Evolutionary conservation across 2,329 filamentous ascomycete species (phyloP).

Genomic region (Talaromyces sp.): DNA sequence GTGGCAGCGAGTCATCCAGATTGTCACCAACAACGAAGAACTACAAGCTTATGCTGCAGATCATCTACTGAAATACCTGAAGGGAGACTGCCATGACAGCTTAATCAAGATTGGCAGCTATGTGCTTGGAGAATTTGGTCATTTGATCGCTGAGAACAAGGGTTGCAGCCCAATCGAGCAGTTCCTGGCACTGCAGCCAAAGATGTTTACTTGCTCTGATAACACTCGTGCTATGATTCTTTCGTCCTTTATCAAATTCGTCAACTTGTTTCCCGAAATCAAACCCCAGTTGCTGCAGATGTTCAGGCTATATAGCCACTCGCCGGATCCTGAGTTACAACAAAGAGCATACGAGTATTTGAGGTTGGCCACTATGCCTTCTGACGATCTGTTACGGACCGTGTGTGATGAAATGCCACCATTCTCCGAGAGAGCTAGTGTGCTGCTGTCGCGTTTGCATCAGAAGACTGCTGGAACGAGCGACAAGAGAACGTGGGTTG

Average conservation of each 20-base stretch:
- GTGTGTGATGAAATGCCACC: slow-evolving; percentile 99
- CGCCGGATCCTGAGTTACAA: slow-evolving; percentile 89
- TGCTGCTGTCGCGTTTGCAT: slow-evolving; percentile 84
- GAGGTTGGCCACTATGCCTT: slow-evolving; percentile 75
- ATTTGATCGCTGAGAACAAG: slow-evolving; percentile 86
- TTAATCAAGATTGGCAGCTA: slow-evolving; percentile 97
- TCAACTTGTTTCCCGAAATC: slow-evolving; percentile 97
- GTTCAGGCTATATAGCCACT: slow-evolving; percentile 90
- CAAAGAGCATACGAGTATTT: slow-evolving; percentile 96
- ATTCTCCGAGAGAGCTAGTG: slow-evolving; percentile 91
- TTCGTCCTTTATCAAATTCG: slow-evolving; percentile 94
- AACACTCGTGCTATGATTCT: slow-evolving; percentile 90
- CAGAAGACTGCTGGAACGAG: slow-evolving; percentile 91
- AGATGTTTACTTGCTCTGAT: slow-evolving; percentile 83
- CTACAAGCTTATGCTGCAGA: slow-evolving; percentile 94
- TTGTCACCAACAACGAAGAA: slow-evolving; percentile 98
- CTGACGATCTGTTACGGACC: slow-evolving; percentile 86
- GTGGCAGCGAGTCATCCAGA: slow-evolving; percentile 98
- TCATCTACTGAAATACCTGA: slow-evolving; percentile 87
- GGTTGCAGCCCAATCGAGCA: slow-evolving; percentile 97
- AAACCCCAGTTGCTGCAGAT: slow-evolving; percentile 89
- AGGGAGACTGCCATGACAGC: slow-evolving; percentile 92
- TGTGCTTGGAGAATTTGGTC: slow-evolving; percentile 92
- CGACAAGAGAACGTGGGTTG: slow-evolving; percentile 94
- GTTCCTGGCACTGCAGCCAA: slow-evolving; percentile 85